Percentiles rank a stretch among this genome's conserved stretches.
Conservation (phyloP, 257 asterid genomes). For the Solanum sitiens region DNA sequence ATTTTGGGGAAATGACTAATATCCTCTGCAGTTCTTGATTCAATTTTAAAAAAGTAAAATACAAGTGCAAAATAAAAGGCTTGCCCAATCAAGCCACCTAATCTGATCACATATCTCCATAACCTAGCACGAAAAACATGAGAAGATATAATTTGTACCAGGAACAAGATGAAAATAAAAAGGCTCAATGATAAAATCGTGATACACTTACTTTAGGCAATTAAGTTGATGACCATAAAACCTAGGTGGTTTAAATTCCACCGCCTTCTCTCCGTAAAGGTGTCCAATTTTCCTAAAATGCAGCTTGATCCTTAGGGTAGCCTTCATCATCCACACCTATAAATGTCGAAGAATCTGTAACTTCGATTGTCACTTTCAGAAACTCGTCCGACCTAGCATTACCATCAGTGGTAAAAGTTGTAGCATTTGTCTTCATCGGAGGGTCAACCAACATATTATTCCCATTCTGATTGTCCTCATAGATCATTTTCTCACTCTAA, state of each 20-base stretch:
- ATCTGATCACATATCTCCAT: conserved; percentile 67
- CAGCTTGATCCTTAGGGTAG: conserved; percentile 63
- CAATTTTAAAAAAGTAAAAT: neutral
- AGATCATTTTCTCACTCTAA: too few relatives aligned
- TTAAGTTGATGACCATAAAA: conserved; percentile 26
- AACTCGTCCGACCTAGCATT: conserved; percentile 3
- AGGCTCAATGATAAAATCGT: neutral
- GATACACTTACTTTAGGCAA: conserved; percentile 48
- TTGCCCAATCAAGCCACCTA: conserved; percentile 95
- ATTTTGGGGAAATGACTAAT: neutral
- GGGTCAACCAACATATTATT: neutral
- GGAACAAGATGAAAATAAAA: neutral
- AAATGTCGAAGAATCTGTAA: conserved; percentile 8
- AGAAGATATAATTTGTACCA: neutral
- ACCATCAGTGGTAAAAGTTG: neutral
- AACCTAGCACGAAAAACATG: conserved; percentile 34
- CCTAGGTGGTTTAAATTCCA: too few relatives aligned
- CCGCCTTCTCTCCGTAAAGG: conserved; percentile 42
- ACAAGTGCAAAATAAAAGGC: neutral
- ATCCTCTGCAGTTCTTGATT: neutral
- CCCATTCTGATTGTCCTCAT: too few relatives aligned
- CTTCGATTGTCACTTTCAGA: conserved; percentile 5
- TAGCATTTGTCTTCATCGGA: neutral
- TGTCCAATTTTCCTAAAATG: conserved; percentile 64
- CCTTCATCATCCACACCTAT: conserved; percentile 50